Percentiles rank a stretch among this genome's conserved stretches.
These are phyloP conservation scores for Picea glauca DNA, from an alignment of 75 land plant species.

Conservation along the genomic window DNA sequence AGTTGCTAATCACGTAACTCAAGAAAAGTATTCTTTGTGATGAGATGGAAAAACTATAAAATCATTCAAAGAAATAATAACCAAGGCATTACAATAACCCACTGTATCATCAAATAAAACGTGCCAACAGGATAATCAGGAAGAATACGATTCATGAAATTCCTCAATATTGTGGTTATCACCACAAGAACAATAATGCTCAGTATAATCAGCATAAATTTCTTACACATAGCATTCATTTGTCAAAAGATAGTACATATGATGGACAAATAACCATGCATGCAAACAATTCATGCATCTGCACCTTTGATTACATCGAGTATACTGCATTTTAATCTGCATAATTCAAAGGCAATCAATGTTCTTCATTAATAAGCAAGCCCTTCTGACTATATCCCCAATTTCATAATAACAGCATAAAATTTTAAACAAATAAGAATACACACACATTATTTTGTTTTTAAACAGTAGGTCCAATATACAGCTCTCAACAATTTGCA, in stretches of 20 bases:
- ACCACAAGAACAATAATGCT: not conserved
- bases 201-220: not conserved
- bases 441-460: not conserved
- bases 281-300: not conserved
- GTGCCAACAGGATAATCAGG: not conserved
- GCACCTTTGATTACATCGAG: not conserved
- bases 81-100: not conserved
- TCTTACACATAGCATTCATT: not conserved
- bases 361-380: not conserved
- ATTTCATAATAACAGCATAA: conserved; percentile 1
- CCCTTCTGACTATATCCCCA: not conserved
- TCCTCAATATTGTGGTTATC: not conserved
- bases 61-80: not conserved
- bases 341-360: not conserved
- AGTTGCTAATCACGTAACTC: not conserved
- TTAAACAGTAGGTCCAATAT: not conserved
- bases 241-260: not conserved
- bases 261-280: not conserved
- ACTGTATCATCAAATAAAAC: not conserved
- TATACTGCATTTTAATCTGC: not conserved
- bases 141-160: not conserved
- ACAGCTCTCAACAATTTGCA: conserved; percentile 1
- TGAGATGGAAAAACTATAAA: not conserved
- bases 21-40: not conserved
- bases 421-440: not conserved